phyloP scores from a whole-genome alignment of 257 asterid species.

The Fraxinus anomala region DNA sequence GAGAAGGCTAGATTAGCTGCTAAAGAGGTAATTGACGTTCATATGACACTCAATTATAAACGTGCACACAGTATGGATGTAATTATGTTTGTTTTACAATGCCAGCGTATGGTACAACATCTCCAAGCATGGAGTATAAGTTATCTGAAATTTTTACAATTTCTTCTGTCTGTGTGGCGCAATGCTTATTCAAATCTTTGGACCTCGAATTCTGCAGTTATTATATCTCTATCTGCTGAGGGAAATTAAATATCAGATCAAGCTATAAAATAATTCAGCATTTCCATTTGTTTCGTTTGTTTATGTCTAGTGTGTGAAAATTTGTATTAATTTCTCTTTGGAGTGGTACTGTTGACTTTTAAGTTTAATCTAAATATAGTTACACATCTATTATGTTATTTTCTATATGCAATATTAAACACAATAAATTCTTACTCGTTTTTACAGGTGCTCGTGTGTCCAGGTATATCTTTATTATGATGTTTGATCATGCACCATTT shows the following conservation, averaged over 20 bases:
- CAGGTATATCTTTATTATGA: neutral
- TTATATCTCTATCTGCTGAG: neutral
- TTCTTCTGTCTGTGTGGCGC: neutral
- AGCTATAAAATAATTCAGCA: neutral
- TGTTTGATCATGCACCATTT: neutral
- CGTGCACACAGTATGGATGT: slow-evolving; percentile 34
- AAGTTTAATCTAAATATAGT: neutral
- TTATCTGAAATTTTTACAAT: neutral
- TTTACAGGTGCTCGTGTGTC: neutral
- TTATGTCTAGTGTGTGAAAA: neutral
- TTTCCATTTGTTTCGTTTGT: neutral
- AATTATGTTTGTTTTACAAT: slow-evolving; percentile 22
- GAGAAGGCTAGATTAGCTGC: slow-evolving; percentile 93
- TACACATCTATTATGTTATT: neutral
- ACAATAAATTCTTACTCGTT: neutral
- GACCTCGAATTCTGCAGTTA: neutral
- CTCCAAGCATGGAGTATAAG: neutral
- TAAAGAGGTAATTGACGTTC: slow-evolving; percentile 55
- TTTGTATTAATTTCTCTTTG: neutral
- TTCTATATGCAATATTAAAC: neutral
- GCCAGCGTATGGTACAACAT: neutral
- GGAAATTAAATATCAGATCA: neutral
- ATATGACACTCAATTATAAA: neutral
- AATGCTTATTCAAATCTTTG: neutral
- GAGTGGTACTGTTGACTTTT: neutral